phyloP scores from a whole-genome alignment of 176 grass and related monocot genomes.

The Urochloa ruziziensis region DNA sequence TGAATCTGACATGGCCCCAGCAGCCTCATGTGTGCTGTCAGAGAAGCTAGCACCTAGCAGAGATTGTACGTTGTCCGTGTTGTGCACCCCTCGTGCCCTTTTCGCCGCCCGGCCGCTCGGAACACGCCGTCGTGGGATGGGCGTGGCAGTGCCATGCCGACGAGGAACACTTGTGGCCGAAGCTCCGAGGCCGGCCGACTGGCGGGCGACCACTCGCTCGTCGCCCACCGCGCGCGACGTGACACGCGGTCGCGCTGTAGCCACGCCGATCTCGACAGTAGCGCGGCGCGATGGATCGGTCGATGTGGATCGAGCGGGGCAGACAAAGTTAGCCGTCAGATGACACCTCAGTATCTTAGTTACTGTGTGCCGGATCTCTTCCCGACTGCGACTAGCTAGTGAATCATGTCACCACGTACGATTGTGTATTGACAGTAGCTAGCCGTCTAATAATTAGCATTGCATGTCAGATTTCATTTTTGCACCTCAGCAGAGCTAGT shows the following conservation, averaged over 20 bases:
- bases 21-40: conserved; percentile 11
- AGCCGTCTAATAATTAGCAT: background rate
- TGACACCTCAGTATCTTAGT: background rate
- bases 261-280: background rate
- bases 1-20: background rate
- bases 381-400: background rate
- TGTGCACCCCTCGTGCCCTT: conserved; percentile 5
- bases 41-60: background rate
- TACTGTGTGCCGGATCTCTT: background rate
- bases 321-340: background rate
- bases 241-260: background rate
- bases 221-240: background rate
- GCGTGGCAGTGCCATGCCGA: background rate
- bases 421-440: background rate
- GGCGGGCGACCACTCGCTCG: background rate
- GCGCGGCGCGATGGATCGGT: no score
- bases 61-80: background rate
- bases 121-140: background rate
- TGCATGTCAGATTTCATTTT: no score
- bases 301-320: no score
- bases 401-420: background rate
- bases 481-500: no score
- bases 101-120: background rate
- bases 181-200: background rate
- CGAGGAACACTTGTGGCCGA: background rate